Base-by-base conservation (phyloP, 768 basidiomycete genomes). In the Favolaschia claudopus region DNA sequence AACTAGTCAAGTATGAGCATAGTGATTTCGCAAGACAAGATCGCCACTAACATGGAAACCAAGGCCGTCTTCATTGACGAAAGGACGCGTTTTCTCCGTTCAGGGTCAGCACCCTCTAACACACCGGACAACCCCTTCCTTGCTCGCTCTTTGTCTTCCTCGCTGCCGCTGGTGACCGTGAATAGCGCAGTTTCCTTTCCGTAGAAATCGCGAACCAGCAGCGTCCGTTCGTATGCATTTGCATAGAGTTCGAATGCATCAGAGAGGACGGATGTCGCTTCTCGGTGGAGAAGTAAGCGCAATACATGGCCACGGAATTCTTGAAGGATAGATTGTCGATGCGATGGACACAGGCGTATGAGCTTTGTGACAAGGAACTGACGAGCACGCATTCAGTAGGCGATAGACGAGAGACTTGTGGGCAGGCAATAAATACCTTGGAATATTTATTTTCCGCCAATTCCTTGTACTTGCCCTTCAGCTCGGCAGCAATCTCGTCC, bases 381-480 rank as follows among this genome's bases (percentile, higher is more conserved):
- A 12, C 8, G 12, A 25, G 43, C 8, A 33, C 22, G 19, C n/a
- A 12, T 9, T 27, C 8, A 38, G 28, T 36, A n/a, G n/a, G n/a
- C 7, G 43, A 17, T 32, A 45, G 38, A 14, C 2, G 12, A 51
- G 34, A 32, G 10, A 24, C 20, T 7, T 34, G 15, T 38, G 6
- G 25, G 39, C 9, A 39, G 4, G 24, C 4, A 44, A 47, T 3
- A 14, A 28, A 67, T 57, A 91, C 93, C 82, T 95, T 96, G 33
- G 93, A 94, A 71, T 97, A 97, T 75, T 91, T 95, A 68, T 86
- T 91, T 73, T 93, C 90, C 34, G 89, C 88, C 51, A 96, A 80
- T 37, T 87, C 87, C 69, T 80, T 85, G 69, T 88, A 96, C 53
- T 82, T 81, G 1, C 94, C 94, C 70, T 92, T 89, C 44, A 97